Evolutionary conservation across 768 basidiomycete genomes (phyloP).

Genomic region (Podaxis sp.): DNA sequence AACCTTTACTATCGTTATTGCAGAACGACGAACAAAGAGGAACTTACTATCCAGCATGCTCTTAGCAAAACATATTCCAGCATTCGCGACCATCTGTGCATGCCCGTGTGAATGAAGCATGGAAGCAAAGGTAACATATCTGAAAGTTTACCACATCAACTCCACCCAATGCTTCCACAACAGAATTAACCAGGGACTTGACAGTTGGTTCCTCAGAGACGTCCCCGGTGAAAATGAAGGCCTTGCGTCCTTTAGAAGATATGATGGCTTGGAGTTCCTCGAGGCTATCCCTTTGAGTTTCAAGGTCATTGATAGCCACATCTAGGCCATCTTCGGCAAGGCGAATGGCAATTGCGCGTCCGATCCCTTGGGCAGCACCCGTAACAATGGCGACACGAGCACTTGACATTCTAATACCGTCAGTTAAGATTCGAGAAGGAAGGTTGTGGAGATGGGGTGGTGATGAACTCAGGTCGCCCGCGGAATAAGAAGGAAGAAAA

Average conservation of each 20-base stretch:
- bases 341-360: slow-evolving; percentile 37
- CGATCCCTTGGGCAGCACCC: slow-evolving; percentile 41
- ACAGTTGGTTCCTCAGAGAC: slow-evolving; percentile 36
- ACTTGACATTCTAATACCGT: neutral
- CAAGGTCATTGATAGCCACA: slow-evolving; percentile 36
- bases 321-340: slow-evolving; percentile 41
- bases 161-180: slow-evolving; percentile 33
- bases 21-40: neutral
- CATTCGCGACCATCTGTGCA: slow-evolving; percentile 35
- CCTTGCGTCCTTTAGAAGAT: slow-evolving; percentile 18
- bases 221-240: slow-evolving; percentile 27
- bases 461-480: neutral
- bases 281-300: neutral
- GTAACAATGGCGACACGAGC: slow-evolving; percentile 35
- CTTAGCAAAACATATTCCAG: slow-evolving; percentile 16
- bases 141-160: slow-evolving; percentile 21
- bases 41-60: slow-evolving; percentile 9
- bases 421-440: neutral
- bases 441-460: neutral
- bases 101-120: neutral
- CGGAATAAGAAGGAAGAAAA: neutral
- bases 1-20: neutral
- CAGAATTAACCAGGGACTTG: slow-evolving; percentile 28
- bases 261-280: neutral
- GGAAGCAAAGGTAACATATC: neutral